phyloP scores from a whole-genome alignment of 2,329 filamentous ascomycete genomes.

The Cercospora canescens region DNA sequence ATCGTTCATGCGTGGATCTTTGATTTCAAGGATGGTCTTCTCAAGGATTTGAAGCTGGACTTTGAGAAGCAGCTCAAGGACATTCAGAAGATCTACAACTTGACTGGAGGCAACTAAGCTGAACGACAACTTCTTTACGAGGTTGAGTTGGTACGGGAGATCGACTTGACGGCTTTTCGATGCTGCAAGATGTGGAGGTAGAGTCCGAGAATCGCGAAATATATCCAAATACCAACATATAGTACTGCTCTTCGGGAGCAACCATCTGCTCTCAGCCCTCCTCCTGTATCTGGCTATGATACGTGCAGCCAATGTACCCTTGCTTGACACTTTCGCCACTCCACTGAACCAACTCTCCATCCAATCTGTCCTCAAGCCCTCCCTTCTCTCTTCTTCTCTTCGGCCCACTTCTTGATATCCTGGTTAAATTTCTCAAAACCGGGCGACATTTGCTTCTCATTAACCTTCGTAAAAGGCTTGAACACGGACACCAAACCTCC shows the following conservation, averaged over 20 bases:
- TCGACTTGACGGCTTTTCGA: background rate
- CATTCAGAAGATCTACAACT: slow-evolving; percentile 20
- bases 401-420: background rate
- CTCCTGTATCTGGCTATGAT: background rate
- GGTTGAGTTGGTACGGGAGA: background rate
- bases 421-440: background rate
- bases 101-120: slow-evolving; percentile 8
- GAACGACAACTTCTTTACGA: background rate
- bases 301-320: background rate
- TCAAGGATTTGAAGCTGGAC: slow-evolving; percentile 17
- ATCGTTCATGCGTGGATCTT: slow-evolving; percentile 19
- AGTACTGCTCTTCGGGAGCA: background rate
- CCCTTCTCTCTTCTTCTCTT: background rate
- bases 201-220: background rate
- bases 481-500: background rate
- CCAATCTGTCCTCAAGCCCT: background rate
- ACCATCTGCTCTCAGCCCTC: background rate
- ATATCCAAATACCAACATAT: background rate
- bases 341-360: background rate
- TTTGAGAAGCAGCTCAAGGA: slow-evolving; percentile 17
- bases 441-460: background rate
- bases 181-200: background rate
- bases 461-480: background rate
- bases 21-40: slow-evolving; percentile 17
- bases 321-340: background rate